phyloP scores from a whole-genome alignment of 1,284 basidiomycete species.

The Rugosomyces carneus region DNA sequence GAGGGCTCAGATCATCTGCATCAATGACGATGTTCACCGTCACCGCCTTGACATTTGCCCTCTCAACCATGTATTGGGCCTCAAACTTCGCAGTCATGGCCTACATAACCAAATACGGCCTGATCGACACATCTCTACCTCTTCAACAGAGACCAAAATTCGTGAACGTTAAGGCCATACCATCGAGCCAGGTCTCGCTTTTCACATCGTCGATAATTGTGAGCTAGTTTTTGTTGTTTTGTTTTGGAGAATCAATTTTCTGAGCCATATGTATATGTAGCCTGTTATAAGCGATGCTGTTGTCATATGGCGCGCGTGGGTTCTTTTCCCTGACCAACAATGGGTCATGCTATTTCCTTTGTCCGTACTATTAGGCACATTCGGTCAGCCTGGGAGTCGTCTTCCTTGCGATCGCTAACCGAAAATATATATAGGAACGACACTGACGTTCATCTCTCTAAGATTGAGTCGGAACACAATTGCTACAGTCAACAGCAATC shows the following conservation, averaged over 20 bases:
- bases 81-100: conserved; percentile 5
- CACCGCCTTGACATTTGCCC: conserved; percentile 2
- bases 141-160: not conserved
- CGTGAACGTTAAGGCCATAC: too few species aligned
- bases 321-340: conserved; percentile 7
- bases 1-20: conserved; percentile 8
- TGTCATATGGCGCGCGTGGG: conserved; percentile 14
- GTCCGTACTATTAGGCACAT: conserved; percentile 7
- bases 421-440: not conserved
- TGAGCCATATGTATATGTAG: not conserved
- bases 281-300: conserved; percentile 11
- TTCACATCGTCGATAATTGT: conserved; percentile 1
- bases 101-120: not conserved
- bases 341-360: conserved; percentile 12
- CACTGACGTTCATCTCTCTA: conserved; percentile 1
- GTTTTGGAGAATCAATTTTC: not conserved
- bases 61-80: conserved; percentile 8
- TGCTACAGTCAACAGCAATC: not conserved
- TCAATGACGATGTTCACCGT: conserved; percentile 8
- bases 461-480: not conserved
- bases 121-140: conserved; percentile 1
- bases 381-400: conserved; percentile 7
- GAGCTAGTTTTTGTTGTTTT: too few species aligned
- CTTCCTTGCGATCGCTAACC: not conserved
- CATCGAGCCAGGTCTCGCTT: not conserved